A percentile compares a stretch with the other conserved stretches of the same genome.
Conservation (phyloP, 768 basidiomycete species). For the Xerocomellus amylosporus region DNA sequence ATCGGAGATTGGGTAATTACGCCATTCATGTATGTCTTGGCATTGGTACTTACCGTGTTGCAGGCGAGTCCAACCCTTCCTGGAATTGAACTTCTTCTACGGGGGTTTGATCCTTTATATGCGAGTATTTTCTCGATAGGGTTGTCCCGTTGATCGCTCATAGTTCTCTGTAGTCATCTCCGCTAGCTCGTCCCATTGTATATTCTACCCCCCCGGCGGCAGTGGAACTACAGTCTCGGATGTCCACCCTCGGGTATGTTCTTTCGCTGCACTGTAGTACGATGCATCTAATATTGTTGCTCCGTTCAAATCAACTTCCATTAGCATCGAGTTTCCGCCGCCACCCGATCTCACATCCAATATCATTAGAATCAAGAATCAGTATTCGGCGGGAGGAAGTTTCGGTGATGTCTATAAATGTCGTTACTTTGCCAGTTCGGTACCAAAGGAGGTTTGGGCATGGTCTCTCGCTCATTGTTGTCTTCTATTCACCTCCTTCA, state of each 20-base stretch:
- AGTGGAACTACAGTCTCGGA: too few species aligned
- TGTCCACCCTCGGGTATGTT: background rate
- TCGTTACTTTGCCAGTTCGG: background rate
- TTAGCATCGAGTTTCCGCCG: background rate
- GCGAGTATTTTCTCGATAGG: too few species aligned
- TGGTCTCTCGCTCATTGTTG: background rate
- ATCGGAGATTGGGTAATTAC: too few species aligned
- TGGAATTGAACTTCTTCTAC: background rate
- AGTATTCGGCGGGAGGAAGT: background rate
- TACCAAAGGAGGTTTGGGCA: background rate
- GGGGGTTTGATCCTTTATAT: too few species aligned
- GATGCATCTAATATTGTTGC: background rate
- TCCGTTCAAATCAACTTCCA: background rate
- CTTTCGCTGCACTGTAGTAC: too few species aligned
- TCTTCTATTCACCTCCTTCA: background rate
- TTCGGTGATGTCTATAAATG: constrained; percentile 5
- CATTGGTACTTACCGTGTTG: too few species aligned
- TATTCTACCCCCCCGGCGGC: too few species aligned
- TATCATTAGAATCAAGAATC: background rate
- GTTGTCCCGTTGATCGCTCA: too few species aligned
- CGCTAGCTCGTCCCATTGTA: too few species aligned
- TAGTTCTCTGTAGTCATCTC: too few species aligned
- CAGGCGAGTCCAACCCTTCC: too few species aligned
- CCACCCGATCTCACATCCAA: constrained; percentile 6
- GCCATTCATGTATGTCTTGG: too few species aligned